These are phyloP conservation scores for Metschnikowia corniflorae DNA, from an alignment of 805 yeast species.

Conservation along the genomic window DNA sequence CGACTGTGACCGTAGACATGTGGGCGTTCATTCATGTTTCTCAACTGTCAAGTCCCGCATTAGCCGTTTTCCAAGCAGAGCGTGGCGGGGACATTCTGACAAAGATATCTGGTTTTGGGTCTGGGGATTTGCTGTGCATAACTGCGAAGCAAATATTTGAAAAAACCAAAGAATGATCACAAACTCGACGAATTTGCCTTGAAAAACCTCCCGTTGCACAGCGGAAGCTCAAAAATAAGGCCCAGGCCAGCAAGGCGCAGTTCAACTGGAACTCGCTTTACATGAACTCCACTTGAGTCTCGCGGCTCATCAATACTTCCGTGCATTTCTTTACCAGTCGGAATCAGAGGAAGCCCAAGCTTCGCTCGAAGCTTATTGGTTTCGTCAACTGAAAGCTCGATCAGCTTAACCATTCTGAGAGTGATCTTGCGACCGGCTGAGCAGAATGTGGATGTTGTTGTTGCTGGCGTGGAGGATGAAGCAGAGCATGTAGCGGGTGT, in stretches of 20 bases:
- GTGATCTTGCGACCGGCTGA: no score
- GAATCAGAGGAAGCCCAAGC: conserved; percentile 53
- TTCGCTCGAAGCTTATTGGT: conserved; percentile 51
- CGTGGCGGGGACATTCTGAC: no score
- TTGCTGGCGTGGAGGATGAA: conserved; percentile 1
- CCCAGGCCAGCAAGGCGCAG: conserved; percentile 78
- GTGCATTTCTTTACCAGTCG: no score
- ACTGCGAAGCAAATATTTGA: no score
- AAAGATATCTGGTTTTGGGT: no score
- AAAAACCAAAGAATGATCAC: conserved; percentile 83
- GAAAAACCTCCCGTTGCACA: conserved; percentile 87
- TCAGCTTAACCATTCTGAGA: conserved; percentile 13
- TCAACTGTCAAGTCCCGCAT: no score
- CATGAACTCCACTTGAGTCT: no score
- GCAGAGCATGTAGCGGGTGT: conserved; percentile 1
- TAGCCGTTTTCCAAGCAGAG: no score
- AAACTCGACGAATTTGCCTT: conserved; percentile 86
- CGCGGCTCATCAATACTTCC: no score
- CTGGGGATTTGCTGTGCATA: no score
- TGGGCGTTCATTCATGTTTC: no score
- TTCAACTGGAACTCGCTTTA: conserved; percentile 95
- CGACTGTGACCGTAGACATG: no score
- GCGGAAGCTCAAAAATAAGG: conserved; percentile 75
- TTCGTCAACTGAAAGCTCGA: conserved; percentile 44
- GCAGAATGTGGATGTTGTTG: neutral